Evolutionary conservation across 192 early-diverging fungal genomes (phyloP).

Genomic region (Dispira simplex): DNA sequence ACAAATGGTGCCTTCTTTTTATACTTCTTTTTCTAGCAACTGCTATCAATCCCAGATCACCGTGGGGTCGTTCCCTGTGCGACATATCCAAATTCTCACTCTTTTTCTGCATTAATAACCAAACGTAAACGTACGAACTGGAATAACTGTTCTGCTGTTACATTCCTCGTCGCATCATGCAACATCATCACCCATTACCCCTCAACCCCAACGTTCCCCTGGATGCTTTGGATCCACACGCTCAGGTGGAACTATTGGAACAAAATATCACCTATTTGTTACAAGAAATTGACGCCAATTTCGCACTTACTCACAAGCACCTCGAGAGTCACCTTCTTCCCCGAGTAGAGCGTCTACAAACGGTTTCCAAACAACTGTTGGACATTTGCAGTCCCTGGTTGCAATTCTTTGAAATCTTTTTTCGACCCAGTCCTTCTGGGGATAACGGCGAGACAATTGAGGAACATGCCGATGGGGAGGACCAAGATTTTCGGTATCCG

Average conservation of each 20-base stretch:
- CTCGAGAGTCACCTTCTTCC: conserved; percentile 5
- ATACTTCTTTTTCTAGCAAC: too few relatives aligned
- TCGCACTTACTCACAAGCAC: conserved; percentile 7
- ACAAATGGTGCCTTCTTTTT: too few relatives aligned
- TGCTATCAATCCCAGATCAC: too few relatives aligned
- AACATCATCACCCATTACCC: neutral
- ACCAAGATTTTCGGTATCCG: neutral
- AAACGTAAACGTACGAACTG: too few relatives aligned
- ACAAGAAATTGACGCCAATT: conserved; percentile 12
- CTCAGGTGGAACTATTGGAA: conserved; percentile 8
- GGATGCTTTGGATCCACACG: conserved; percentile 2
- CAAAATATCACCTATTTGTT: conserved; percentile 11
- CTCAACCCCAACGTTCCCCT: neutral
- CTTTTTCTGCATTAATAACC: too few relatives aligned
- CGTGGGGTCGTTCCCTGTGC: too few relatives aligned
- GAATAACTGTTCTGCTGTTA: too few relatives aligned
- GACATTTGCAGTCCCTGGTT: conserved; percentile 10
- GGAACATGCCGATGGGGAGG: neutral
- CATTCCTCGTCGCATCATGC: too few relatives aligned
- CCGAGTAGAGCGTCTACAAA: neutral
- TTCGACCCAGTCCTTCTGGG: neutral
- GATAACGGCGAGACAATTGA: neutral
- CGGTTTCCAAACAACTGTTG: neutral
- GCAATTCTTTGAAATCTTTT: conserved; percentile 10
- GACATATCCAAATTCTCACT: too few relatives aligned